Evolutionary conservation across 768 basidiomycete genomes (phyloP).

Genomic region (Suillus decipiens): DNA sequence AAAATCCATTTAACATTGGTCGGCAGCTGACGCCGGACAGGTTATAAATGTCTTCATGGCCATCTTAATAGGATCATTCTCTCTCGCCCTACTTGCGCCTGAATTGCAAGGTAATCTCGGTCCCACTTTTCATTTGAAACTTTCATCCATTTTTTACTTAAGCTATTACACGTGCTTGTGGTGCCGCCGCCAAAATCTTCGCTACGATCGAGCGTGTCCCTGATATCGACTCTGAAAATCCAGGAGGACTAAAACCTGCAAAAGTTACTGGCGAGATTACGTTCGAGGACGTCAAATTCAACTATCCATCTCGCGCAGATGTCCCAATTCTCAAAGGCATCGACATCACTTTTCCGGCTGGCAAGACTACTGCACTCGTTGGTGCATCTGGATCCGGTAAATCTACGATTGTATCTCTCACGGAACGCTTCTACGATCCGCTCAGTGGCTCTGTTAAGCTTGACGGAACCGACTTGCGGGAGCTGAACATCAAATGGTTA

Average conservation of each 20-base stretch:
- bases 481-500: slow-evolving; percentile 51
- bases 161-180: slow-evolving; percentile 49
- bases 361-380: slow-evolving; percentile 43
- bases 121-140: background rate
- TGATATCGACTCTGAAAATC: slow-evolving; percentile 49
- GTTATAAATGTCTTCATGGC: slow-evolving; percentile 55
- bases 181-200: slow-evolving; percentile 59
- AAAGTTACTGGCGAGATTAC: slow-evolving; percentile 46
- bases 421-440: slow-evolving; percentile 58
- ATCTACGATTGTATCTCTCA: slow-evolving; percentile 43
- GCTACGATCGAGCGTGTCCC: slow-evolving; percentile 58
- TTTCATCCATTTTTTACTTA: slow-evolving; percentile 6
- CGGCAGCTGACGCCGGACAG: slow-evolving; percentile 40
- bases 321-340: slow-evolving; percentile 53
- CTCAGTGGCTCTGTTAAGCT: slow-evolving; percentile 41
- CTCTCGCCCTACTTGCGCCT: slow-evolving; percentile 51
- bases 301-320: slow-evolving; percentile 49
- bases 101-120: slow-evolving; percentile 42
- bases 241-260: slow-evolving; percentile 46
- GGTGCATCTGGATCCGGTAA: slow-evolving; percentile 43
- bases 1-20: background rate
- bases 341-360: slow-evolving; percentile 41
- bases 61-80: slow-evolving; percentile 60
- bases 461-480: slow-evolving; percentile 47
- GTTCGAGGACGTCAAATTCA: slow-evolving; percentile 51